Evolutionary conservation across 371 early-diverging fungal genomes (phyloP).

Genomic region (Phascolomyces articulosus): DNA sequence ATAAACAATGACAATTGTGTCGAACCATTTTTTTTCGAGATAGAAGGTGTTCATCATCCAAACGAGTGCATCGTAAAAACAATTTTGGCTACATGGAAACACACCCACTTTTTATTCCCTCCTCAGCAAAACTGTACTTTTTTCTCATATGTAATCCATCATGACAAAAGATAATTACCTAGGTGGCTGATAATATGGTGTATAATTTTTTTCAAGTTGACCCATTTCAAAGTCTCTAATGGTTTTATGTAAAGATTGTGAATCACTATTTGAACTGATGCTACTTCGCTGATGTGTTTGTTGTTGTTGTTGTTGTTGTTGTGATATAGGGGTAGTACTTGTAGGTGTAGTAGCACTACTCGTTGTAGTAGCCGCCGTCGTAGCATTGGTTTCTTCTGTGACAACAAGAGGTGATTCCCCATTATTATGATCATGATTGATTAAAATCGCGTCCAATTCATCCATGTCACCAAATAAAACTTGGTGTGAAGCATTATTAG

Average conservation of each 20-base stretch:
- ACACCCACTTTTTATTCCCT: too few species aligned
- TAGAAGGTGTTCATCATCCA: too few species aligned
- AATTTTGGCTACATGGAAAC: too few species aligned
- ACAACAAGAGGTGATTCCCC: too few species aligned
- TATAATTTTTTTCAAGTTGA: constrained; percentile 41
- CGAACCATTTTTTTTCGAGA: too few species aligned
- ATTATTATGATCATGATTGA: background rate
- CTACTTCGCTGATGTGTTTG: background rate
- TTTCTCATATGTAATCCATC: too few species aligned
- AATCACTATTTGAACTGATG: constrained; percentile 12
- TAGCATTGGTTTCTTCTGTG: too few species aligned
- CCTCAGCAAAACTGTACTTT: too few species aligned
- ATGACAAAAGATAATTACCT: constrained; percentile 18
- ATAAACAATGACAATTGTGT: too few species aligned
- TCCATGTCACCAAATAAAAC: constrained; percentile 20
- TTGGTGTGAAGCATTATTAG: constrained; percentile 23
- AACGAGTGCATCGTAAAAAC: too few species aligned
- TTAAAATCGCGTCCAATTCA: constrained; percentile 11
- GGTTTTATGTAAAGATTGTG: constrained; percentile 37
- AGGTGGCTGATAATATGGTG: constrained; percentile 22
- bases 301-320: background rate
- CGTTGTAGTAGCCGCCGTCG: too few species aligned
- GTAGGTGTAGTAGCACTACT: background rate
- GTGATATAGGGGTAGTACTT: background rate
- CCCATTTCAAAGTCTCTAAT: constrained; percentile 44